Evolutionary conservation across 2,329 filamentous ascomycete species (phyloP).

Genomic region (Alternaria brassicae): DNA sequence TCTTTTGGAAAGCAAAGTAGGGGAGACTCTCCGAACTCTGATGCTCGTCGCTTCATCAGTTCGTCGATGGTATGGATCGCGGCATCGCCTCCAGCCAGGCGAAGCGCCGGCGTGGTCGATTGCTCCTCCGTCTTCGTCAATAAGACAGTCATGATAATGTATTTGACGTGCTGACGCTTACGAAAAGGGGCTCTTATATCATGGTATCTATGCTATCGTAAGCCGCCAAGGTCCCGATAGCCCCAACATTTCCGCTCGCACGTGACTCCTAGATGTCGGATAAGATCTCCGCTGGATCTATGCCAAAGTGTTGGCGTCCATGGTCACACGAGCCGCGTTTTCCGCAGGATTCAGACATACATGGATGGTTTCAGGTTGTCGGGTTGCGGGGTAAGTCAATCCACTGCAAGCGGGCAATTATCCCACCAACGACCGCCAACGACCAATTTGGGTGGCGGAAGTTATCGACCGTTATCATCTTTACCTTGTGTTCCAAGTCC

Average conservation of each 20-base stretch:
- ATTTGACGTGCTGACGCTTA: background rate
- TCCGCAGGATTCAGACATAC: background rate
- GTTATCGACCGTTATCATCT: background rate
- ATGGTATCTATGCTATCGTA: background rate
- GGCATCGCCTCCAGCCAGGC: slow-evolving; percentile 9
- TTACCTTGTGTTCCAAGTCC: background rate
- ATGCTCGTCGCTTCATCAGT: slow-evolving; percentile 29
- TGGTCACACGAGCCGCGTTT: background rate
- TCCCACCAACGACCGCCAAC: background rate
- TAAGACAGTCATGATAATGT: slow-evolving; percentile 21
- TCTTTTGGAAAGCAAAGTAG: slow-evolving; percentile 34
- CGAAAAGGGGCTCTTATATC: background rate
- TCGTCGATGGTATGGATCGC: slow-evolving; percentile 36
- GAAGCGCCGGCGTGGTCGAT: slow-evolving; percentile 3
- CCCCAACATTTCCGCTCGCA: background rate
- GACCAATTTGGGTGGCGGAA: background rate
- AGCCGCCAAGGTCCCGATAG: background rate
- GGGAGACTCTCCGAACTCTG: slow-evolving; percentile 23
- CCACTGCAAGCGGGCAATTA: background rate
- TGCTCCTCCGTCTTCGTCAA: slow-evolving; percentile 14
- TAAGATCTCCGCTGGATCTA: background rate
- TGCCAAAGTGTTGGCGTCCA: background rate
- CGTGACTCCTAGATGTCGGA: background rate
- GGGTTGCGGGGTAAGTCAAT: background rate
- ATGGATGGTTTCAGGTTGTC: background rate